Conservation (phyloP, 1,284 basidiomycete genomes). For the Xerocomus amazonicus region DNA sequence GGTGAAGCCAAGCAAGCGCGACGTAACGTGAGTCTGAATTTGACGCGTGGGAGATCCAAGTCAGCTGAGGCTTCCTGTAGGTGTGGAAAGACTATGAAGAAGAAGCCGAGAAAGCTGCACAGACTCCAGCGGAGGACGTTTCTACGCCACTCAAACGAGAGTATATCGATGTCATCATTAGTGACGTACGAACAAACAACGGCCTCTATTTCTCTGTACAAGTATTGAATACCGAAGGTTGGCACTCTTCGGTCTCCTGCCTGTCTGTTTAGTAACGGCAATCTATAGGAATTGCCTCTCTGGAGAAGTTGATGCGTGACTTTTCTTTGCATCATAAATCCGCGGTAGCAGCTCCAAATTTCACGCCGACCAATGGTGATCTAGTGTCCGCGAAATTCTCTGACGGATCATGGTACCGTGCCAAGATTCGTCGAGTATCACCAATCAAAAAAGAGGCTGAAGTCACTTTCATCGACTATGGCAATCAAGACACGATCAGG, state of each 20-base stretch:
- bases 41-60: not conserved
- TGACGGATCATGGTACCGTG: constrained; percentile 93
- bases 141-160: constrained; percentile 66
- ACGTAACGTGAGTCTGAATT: constrained; percentile 58
- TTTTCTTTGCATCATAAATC: constrained; percentile 83
- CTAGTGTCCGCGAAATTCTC: constrained; percentile 88
- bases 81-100: constrained; percentile 82
- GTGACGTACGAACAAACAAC: constrained; percentile 76
- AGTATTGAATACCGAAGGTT: constrained; percentile 84
- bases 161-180: constrained; percentile 90
- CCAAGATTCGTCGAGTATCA: constrained; percentile 79
- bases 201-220: constrained; percentile 90
- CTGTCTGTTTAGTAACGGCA: constrained; percentile 3
- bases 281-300: constrained; percentile 69
- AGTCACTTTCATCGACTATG: constrained; percentile 85
- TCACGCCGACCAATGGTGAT: constrained; percentile 80
- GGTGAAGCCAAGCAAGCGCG: constrained; percentile 74
- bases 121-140: constrained; percentile 42
- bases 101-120: constrained; percentile 53
- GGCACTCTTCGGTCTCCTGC: constrained; percentile 14
- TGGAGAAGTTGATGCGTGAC: constrained; percentile 93
- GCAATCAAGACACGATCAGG: constrained; percentile 81
- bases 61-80: constrained; percentile 38
- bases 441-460: constrained; percentile 86
- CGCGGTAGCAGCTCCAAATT: constrained; percentile 57